phyloP scores from a whole-genome alignment of 257 asterid species.

The Salvia miltiorrhiza region DNA sequence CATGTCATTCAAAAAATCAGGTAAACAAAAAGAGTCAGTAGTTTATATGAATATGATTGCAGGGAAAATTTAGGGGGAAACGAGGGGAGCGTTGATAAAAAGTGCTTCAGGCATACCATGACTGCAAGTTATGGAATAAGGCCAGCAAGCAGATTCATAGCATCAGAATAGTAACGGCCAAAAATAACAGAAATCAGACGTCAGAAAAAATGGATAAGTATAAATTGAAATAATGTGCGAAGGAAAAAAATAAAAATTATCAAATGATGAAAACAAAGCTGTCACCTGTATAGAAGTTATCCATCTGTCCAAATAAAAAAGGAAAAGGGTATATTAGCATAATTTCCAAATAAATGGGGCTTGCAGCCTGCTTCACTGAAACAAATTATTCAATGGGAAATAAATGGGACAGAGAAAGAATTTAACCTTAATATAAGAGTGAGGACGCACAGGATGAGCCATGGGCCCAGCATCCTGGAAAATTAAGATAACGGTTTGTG shows the following conservation, averaged over 20 bases:
- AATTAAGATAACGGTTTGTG: conserved; percentile 12
- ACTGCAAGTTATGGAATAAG: conserved; percentile 44
- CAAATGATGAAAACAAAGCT: conserved; percentile 9
- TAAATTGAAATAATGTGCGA: not conserved
- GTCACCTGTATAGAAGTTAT: conserved; percentile 85
- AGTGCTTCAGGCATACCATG: conserved; percentile 48
- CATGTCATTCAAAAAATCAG: conserved; percentile 44
- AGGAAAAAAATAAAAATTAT: not conserved
- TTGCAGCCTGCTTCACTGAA: not conserved
- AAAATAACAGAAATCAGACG: conserved; percentile 20
- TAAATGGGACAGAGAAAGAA: not conserved
- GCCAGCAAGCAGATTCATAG: conserved; percentile 36
- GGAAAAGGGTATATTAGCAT: conserved; percentile 10
- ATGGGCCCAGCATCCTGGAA: conserved; percentile 86
- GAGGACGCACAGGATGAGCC: conserved; percentile 94
- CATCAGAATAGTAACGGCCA: conserved; percentile 24
- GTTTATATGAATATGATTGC: not conserved
- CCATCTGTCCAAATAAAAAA: conserved; percentile 62
- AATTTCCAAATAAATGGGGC: conserved; percentile 3
- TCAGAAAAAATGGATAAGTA: not conserved
- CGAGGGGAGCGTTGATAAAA: not conserved
- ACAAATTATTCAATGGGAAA: not conserved
- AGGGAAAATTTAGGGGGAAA: conserved; percentile 11
- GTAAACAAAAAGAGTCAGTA: conserved; percentile 21
- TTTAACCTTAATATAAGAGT: conserved; percentile 68